Percentiles rank a stretch among this genome's conserved stretches.
Conservation (phyloP, 1,284 basidiomycete genomes). For the Ganoderma multipileum region DNA sequence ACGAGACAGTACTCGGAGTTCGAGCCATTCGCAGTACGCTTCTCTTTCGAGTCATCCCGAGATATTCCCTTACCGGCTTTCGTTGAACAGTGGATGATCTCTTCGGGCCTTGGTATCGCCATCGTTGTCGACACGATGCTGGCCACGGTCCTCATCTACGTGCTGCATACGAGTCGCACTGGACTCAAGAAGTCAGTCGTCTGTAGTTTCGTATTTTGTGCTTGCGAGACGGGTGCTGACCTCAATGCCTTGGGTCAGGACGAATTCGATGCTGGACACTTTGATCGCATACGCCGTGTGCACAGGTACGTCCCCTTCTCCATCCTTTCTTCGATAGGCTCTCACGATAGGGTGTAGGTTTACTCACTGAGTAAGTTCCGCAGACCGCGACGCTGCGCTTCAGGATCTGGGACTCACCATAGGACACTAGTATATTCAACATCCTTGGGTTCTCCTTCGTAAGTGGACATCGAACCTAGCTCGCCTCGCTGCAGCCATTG, state of each 20-base stretch:
- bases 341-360: not conserved
- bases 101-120: not conserved
- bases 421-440: not conserved
- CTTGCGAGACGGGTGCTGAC: not conserved
- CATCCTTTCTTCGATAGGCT: not conserved
- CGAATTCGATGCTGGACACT: constrained; percentile 8
- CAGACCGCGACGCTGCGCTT: not conserved
- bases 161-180: not conserved
- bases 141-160: not conserved
- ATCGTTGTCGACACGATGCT: not conserved
- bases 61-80: not conserved
- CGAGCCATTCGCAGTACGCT: not conserved
- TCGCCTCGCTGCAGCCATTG: not conserved
- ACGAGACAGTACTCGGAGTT: not conserved
- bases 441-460: not conserved
- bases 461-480: not conserved
- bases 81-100: not conserved
- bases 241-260: not conserved
- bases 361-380: not conserved
- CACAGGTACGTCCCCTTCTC: not conserved
- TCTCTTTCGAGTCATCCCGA: not conserved
- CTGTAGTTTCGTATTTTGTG: not conserved
- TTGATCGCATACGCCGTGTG: constrained; percentile 5
- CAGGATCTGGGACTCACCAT: not conserved
- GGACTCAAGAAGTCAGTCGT: not conserved